Conservation (phyloP, 2,329 filamentous ascomycete species). For the Hymenoscyphus scutula region DNA sequence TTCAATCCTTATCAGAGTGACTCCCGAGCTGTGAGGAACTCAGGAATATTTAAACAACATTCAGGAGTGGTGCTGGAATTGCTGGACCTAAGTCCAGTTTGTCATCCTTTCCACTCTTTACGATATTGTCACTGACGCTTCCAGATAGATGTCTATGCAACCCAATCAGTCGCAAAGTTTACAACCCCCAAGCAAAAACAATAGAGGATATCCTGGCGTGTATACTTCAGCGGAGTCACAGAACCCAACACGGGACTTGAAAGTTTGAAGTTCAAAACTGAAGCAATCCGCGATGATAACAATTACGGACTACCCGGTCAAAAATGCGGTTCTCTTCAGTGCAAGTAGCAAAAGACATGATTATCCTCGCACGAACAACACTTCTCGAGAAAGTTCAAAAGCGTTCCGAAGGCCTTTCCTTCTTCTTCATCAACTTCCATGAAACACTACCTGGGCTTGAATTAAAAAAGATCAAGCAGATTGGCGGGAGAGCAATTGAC, state of each 20-base stretch:
- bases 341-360: slow-evolving; percentile 80
- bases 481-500: slow-evolving; percentile 79
- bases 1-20: slow-evolving; percentile 74
- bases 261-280: slow-evolving; percentile 67
- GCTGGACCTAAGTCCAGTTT: slow-evolving; percentile 59
- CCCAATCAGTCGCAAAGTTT: slow-evolving; percentile 72
- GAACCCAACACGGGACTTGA: slow-evolving; percentile 79
- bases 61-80: slow-evolving; percentile 68
- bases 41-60: slow-evolving; percentile 60
- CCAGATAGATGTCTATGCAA: slow-evolving; percentile 67
- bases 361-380: slow-evolving; percentile 75
- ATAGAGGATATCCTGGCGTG: slow-evolving; percentile 69
- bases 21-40: slow-evolving; percentile 5
- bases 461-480: slow-evolving; percentile 74
- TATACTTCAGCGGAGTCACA: slow-evolving; percentile 83
- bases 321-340: slow-evolving; percentile 87
- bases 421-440: slow-evolving; percentile 80
- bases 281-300: slow-evolving; percentile 57
- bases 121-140: neutral
- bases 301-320: slow-evolving; percentile 70
- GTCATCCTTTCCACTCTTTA: slow-evolving; percentile 5
- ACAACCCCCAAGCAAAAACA: slow-evolving; percentile 63
- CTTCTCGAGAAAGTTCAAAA: slow-evolving; percentile 64
- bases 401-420: slow-evolving; percentile 70
- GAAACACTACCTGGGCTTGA: slow-evolving; percentile 47